A percentile compares a stretch with the other conserved stretches of the same genome.
Conservation (phyloP, 73 alveolate genomes). For the Paramecium caudatum region DNA sequence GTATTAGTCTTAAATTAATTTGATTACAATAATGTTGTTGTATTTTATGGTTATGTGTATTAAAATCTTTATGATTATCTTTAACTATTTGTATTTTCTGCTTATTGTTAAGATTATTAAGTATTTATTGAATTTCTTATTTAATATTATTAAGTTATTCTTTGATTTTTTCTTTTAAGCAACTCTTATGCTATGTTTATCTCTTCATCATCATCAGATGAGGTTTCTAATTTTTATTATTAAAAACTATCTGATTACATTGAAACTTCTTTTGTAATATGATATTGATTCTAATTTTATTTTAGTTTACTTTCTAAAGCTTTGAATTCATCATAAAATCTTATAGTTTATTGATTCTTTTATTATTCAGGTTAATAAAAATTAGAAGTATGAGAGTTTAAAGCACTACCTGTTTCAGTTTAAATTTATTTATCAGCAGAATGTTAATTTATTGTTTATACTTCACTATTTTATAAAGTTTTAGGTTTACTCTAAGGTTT, state of each 20-base stretch:
- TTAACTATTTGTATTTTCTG: neutral
- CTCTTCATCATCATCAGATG: slow-evolving; percentile 55
- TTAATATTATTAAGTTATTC: slow-evolving; percentile 1
- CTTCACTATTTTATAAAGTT: neutral
- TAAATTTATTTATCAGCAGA: slow-evolving; percentile 43
- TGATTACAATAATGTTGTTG: neutral
- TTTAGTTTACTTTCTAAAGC: neutral
- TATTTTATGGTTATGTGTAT: neutral
- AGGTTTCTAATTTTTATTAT: neutral
- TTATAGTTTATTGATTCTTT: neutral
- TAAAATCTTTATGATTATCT: neutral
- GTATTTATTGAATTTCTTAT: neutral
- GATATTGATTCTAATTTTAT: slow-evolving; percentile 13
- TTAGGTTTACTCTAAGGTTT: neutral
- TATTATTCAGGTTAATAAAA: neutral
- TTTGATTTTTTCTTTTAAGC: neutral
- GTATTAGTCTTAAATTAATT: slow-evolving; percentile 48
- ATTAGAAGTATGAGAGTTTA: neutral
- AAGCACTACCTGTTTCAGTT: slow-evolving; percentile 24
- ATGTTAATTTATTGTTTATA: slow-evolving; percentile 10
- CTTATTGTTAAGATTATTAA: neutral
- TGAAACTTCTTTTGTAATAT: neutral
- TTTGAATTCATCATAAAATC: slow-evolving; percentile 26
- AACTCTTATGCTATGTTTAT: neutral
- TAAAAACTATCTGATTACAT: slow-evolving; percentile 17